Percentiles rank a stretch among this genome's conserved stretches.
Evolutionary conservation across 441 rosid genomes (phyloP).

Genomic region (Mallotus japonicus): DNA sequence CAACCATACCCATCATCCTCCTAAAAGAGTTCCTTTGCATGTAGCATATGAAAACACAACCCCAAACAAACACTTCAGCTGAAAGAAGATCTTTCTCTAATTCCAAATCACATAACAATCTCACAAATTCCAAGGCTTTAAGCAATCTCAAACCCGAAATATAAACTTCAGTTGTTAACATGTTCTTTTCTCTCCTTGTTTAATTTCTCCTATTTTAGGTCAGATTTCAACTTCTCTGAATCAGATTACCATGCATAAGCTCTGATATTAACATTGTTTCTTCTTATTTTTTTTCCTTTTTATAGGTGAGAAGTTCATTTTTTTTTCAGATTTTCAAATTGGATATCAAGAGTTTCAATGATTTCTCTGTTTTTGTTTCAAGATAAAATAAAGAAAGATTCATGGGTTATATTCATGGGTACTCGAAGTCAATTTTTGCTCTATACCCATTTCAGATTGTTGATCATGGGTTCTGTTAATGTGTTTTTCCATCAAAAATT

Average conservation of each 20-base stretch:
- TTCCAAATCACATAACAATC: slow-evolving; percentile 37
- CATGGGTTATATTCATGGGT: slow-evolving; percentile 47
- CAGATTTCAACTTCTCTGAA: slow-evolving; percentile 43
- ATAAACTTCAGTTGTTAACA: slow-evolving; percentile 43
- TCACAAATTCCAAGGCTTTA: slow-evolving; percentile 51
- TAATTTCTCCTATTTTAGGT: slow-evolving; percentile 41
- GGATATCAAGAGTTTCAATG: slow-evolving; percentile 36
- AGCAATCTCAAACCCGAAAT: slow-evolving; percentile 44
- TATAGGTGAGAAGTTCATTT: slow-evolving; percentile 56
- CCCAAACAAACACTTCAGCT: slow-evolving; percentile 38
- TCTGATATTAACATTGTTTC: slow-evolving; percentile 20
- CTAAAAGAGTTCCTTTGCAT: background rate
- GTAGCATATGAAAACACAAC: background rate
- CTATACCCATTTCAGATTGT: slow-evolving; percentile 21
- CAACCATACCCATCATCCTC: too few species aligned
- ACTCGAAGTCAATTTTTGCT: slow-evolving; percentile 17
- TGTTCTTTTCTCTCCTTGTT: slow-evolving; percentile 49
- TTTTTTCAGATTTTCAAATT: slow-evolving; percentile 38
- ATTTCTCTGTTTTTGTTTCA: slow-evolving; percentile 47
- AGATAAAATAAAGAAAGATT: slow-evolving; percentile 35
- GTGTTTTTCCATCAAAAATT: slow-evolving; percentile 33
- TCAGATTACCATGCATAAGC: slow-evolving; percentile 26
- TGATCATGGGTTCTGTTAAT: slow-evolving; percentile 38
- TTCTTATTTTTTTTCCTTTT: background rate
- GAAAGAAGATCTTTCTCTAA: slow-evolving; percentile 19